Conservation (phyloP, 768 basidiomycete species). For the Boletus reticulatus region DNA sequence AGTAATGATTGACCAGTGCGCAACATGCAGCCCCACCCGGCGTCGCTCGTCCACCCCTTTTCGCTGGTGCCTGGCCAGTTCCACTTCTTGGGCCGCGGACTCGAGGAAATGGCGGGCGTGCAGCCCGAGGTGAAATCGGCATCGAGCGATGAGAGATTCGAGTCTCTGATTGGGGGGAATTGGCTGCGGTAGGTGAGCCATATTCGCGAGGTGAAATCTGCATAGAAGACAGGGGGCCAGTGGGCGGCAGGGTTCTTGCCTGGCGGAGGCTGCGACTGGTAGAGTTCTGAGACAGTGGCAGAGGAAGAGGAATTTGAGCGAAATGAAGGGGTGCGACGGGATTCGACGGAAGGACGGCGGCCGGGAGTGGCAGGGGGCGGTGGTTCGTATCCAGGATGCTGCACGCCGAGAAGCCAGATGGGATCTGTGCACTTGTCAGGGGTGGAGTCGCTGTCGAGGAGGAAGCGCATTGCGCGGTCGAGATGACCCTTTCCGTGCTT, state of each 20-base stretch:
- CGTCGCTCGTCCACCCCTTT: conserved; percentile 81
- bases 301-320: conserved; percentile 45
- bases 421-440: conserved; percentile 80
- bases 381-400: conserved; percentile 72
- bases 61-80: conserved; percentile 63
- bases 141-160: conserved; percentile 43
- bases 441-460: conserved; percentile 86
- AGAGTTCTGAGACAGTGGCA: conserved; percentile 32
- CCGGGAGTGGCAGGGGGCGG: conserved; percentile 26
- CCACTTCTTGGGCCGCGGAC: conserved; percentile 53
- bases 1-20: conserved; percentile 83
- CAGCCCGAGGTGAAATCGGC: conserved; percentile 28
- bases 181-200: conserved; percentile 94
- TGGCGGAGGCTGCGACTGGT: conserved; percentile 37
- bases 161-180: conserved; percentile 77
- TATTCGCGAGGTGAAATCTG: conserved; percentile 83
- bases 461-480: conserved; percentile 82
- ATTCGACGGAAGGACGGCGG: conserved; percentile 41
- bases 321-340: conserved; percentile 41
- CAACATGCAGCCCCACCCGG: conserved; percentile 93
- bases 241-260: conserved; percentile 34
- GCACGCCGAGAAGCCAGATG: conserved; percentile 88
- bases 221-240: conserved; percentile 84
- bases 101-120: conserved; percentile 37
- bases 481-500: conserved; percentile 74